Conservation (phyloP, 2,329 filamentous ascomycete genomes). For the Ophiostoma angusticollis region DNA sequence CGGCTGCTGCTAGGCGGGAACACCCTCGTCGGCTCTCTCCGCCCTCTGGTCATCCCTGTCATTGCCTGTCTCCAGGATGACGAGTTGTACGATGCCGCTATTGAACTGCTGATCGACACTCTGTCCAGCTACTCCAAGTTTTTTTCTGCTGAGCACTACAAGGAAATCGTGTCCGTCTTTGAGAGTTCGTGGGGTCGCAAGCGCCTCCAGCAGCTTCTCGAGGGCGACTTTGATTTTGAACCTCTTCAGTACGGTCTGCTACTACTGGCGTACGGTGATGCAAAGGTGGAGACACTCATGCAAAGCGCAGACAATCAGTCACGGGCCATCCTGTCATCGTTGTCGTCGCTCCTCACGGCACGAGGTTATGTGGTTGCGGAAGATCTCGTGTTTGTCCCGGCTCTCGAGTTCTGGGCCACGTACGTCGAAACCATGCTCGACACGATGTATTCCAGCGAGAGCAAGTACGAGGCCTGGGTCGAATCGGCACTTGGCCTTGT, state of each 20-base stretch:
- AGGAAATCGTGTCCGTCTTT: constrained; percentile 45
- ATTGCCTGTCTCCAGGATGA: constrained; percentile 48
- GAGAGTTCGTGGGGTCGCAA: constrained; percentile 45
- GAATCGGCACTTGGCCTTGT: constrained; percentile 44
- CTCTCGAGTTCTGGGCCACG: constrained; percentile 70
- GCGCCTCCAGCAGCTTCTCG: constrained; percentile 40
- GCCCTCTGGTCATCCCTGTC: constrained; percentile 44
- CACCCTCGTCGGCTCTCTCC: constrained; percentile 45
- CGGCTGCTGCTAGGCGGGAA: constrained; percentile 44
- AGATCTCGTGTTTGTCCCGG: constrained; percentile 60
- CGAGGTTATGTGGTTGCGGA: constrained; percentile 57
- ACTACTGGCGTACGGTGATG: constrained; percentile 56
- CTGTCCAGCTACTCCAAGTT: constrained; percentile 53
- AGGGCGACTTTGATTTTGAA: constrained; percentile 51
- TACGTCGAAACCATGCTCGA: constrained; percentile 59
- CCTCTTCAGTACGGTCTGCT: constrained; percentile 53
- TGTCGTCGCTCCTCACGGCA: constrained; percentile 53
- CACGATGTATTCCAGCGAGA: constrained; percentile 37
- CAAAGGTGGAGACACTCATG: constrained; percentile 48
- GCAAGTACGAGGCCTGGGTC: constrained; percentile 38
- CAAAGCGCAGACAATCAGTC: constrained; percentile 36
- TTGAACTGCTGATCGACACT: constrained; percentile 53
- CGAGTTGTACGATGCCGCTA: constrained; percentile 43
- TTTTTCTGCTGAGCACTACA: constrained; percentile 45
- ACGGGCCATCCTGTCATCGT: constrained; percentile 39